phyloP scores from a whole-genome alignment of 768 basidiomycete genomes.

The Suillus subalutaceus region DNA sequence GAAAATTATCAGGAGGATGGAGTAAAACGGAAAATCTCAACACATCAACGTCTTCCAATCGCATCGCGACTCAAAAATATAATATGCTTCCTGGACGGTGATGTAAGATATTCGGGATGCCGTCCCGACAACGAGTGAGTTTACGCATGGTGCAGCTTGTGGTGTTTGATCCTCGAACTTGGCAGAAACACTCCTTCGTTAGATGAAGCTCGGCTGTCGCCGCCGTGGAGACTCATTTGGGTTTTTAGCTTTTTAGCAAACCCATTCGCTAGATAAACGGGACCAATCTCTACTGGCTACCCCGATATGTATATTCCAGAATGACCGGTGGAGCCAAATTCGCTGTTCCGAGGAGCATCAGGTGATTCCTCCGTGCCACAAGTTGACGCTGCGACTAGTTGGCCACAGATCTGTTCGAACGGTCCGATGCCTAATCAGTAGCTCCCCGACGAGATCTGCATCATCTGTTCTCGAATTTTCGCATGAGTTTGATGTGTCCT shows the following conservation, averaged over 20 bases:
- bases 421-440: constrained; percentile 28
- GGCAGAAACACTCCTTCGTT: constrained; percentile 18
- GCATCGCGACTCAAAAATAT: background rate
- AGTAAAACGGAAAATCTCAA: background rate
- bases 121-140: constrained; percentile 26
- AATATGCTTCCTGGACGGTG: background rate
- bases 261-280: constrained; percentile 23
- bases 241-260: constrained; percentile 39
- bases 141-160: constrained; percentile 16
- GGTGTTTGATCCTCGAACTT: constrained; percentile 25
- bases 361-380: constrained; percentile 29
- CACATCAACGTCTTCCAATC: background rate
- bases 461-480: constrained; percentile 28
- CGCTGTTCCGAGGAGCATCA: constrained; percentile 35
- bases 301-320: constrained; percentile 27
- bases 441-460: constrained; percentile 25
- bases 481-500: constrained; percentile 12
- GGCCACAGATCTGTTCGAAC: constrained; percentile 23
- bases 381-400: constrained; percentile 24
- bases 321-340: constrained; percentile 28
- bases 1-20: background rate
- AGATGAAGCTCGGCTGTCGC: constrained; percentile 22
- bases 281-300: constrained; percentile 15
- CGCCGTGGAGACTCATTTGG: constrained; percentile 33
- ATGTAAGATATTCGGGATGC: constrained; percentile 22